Conservation (phyloP, 331 rosid species). For the Quercus tomentella region DNA sequence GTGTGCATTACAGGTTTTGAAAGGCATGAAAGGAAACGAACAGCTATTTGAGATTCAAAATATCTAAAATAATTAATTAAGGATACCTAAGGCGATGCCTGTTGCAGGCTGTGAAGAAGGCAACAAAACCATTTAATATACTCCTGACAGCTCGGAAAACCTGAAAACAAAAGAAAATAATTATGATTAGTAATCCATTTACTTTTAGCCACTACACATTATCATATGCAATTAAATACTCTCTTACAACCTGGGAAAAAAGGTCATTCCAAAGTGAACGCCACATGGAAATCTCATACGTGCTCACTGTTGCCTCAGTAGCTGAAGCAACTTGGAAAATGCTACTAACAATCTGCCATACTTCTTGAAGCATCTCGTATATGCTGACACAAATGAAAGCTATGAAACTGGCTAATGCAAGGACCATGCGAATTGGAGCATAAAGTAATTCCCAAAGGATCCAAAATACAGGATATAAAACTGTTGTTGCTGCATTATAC, state of each 20-base stretch:
- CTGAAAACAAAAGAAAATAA: constrained; percentile 38
- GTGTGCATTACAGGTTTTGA: background rate
- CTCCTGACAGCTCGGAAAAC: constrained; percentile 86
- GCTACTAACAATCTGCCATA: constrained; percentile 52
- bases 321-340: constrained; percentile 62
- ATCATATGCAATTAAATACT: constrained; percentile 4
- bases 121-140: constrained; percentile 79
- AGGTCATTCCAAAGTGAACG: constrained; percentile 93
- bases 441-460: constrained; percentile 63
- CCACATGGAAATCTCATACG: constrained; percentile 75
- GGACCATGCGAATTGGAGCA: constrained; percentile 60
- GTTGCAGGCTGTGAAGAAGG: constrained; percentile 87
- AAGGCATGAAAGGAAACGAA: background rate
- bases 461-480: constrained; percentile 68
- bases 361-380: constrained; percentile 36
- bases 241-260: constrained; percentile 74
- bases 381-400: constrained; percentile 31
- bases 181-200: constrained; percentile 17
- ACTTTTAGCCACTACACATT: background rate
- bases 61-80: background rate
- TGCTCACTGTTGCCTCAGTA: constrained; percentile 56
- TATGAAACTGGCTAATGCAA: constrained; percentile 42
- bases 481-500: constrained; percentile 48
- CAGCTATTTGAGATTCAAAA: background rate
- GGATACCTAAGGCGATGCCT: constrained; percentile 92